phyloP scores from a whole-genome alignment of 345 rosid genomes.

The Lagerstroemia speciosa region DNA sequence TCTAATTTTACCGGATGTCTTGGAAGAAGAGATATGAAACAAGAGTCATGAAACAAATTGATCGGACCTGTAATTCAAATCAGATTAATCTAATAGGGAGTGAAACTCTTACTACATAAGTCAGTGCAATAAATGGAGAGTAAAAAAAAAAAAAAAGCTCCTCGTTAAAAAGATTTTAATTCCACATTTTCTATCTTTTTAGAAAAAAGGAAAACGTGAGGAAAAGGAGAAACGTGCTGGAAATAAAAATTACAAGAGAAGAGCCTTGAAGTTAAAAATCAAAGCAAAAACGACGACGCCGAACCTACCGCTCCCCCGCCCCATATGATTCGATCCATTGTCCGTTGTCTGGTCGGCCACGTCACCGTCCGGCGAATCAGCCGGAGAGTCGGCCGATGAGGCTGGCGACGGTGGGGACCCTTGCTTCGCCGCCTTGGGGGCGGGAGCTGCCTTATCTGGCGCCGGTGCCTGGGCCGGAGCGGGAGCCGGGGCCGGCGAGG shows the following conservation, averaged over 20 bases:
- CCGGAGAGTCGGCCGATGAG: not conserved
- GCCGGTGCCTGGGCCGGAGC: constrained; percentile 36
- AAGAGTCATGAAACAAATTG: too few relatives aligned
- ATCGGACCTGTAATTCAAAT: too few relatives aligned
- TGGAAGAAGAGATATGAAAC: too few relatives aligned
- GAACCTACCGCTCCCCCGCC: not conserved
- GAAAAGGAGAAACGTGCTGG: too few relatives aligned
- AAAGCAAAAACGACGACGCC: constrained; percentile 4
- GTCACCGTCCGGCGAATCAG: constrained; percentile 6
- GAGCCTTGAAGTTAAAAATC: constrained; percentile 1
- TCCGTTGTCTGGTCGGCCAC: constrained; percentile 5
- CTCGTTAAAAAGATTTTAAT: too few relatives aligned
- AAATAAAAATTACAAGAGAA: not conserved
- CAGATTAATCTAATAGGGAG: too few relatives aligned
- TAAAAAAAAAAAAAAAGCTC: too few relatives aligned
- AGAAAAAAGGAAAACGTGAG: too few relatives aligned
- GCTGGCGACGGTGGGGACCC: constrained; percentile 13
- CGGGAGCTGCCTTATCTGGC: constrained; percentile 53
- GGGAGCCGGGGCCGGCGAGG: constrained; percentile 58
- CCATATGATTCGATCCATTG: not conserved
- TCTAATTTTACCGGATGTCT: too few relatives aligned
- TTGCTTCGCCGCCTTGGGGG: constrained; percentile 9
- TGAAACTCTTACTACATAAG: too few relatives aligned
- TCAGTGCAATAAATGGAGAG: too few relatives aligned
- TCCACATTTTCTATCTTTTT: too few relatives aligned